A percentile compares a stretch with the other conserved stretches of the same genome.
Conservation (phyloP, 192 early-diverging fungal species). For the Coemansia sp. region DNA sequence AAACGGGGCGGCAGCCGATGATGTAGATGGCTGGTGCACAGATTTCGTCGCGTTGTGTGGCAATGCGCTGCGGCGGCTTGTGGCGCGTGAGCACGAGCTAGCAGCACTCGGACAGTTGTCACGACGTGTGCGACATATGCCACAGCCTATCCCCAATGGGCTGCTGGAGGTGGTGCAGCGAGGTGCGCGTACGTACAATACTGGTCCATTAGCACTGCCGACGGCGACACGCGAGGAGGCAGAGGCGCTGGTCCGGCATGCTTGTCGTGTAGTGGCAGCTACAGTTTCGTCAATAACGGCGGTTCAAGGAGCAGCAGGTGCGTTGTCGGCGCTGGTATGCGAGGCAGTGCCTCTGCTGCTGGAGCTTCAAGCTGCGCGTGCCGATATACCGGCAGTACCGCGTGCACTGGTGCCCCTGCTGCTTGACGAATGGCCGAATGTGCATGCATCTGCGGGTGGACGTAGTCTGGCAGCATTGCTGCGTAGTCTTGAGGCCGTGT, state of each 20-base stretch:
- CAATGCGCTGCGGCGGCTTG: conserved; percentile 16
- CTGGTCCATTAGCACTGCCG: conserved; percentile 20
- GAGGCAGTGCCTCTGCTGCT: conserved; percentile 30
- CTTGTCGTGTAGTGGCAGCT: conserved; percentile 10
- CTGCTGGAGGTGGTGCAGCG: conserved; percentile 33
- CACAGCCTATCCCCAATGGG: conserved; percentile 41
- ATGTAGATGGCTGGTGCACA: neutral
- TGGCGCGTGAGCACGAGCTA: conserved; percentile 39
- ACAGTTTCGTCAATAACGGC: neutral
- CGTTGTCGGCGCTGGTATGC: conserved; percentile 7
- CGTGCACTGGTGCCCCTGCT: conserved; percentile 10
- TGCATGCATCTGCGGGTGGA: neutral
- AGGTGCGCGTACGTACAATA: conserved; percentile 28
- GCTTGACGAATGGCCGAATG: conserved; percentile 25
- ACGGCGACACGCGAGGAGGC: conserved; percentile 1
- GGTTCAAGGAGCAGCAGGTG: neutral
- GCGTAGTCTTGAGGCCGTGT: conserved; percentile 25
- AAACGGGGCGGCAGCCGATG: neutral
- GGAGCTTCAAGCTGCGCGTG: conserved; percentile 19
- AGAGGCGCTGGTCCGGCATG: neutral
- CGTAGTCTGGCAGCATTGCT: conserved; percentile 12
- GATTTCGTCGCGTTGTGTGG: conserved; percentile 21
- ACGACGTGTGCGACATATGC: conserved; percentile 35
- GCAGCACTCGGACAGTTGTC: conserved; percentile 34
- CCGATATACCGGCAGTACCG: conserved; percentile 9